Evolutionary conservation across 2,329 filamentous ascomycete genomes (phyloP), one percentile per base, ranked within the genome.

Genomic region (Dactylonectria macrodidyma): DNA sequence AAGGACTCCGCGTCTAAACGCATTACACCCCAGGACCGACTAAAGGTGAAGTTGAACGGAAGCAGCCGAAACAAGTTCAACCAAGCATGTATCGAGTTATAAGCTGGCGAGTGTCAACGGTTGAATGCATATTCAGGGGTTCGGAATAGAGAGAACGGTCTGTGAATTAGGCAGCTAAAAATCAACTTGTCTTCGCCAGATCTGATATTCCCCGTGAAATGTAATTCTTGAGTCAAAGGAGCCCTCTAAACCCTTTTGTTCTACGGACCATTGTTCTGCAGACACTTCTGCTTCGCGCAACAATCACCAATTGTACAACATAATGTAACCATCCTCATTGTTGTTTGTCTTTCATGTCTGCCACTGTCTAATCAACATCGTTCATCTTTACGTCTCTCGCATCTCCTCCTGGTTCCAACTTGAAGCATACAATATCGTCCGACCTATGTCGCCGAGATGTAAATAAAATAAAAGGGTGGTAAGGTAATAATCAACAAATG

Each of bases 321-420:
- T 54, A 16, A 59, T 33, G 47, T 36, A 59, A 59, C 55, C 24
- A 51, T 59, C 54, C 47, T 52, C 54, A 54, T 52, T 47, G 38
- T 52, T 58, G 62, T 54, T 67, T 67, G 54, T 67, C 55, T 50
- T 60, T 67, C 51, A 51, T 48, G 30, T 60, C 62, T 65, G 51
- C 48, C 46, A 7, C 38, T 55, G 36, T 66, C 63, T 62, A 66
- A 66, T 60, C 63, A 59, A 57, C 63, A 64, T 64, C 8, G 47
- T 52, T 57, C 62, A 60, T 61, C 56, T 50, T 55, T 22, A 44
- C 51, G 59, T 60, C 44, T 59, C 46, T 34, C 57, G 41, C 12
- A 34, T 48, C 38, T 56, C 36, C 51, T 51, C 58, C 19, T 10
- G 26, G 50, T 62, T 36, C 46, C 9, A 19, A 41, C 36, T 26